Evolutionary conservation across 2,329 filamentous ascomycete species (phyloP).

Genomic region (Fusarium pininemorale): DNA sequence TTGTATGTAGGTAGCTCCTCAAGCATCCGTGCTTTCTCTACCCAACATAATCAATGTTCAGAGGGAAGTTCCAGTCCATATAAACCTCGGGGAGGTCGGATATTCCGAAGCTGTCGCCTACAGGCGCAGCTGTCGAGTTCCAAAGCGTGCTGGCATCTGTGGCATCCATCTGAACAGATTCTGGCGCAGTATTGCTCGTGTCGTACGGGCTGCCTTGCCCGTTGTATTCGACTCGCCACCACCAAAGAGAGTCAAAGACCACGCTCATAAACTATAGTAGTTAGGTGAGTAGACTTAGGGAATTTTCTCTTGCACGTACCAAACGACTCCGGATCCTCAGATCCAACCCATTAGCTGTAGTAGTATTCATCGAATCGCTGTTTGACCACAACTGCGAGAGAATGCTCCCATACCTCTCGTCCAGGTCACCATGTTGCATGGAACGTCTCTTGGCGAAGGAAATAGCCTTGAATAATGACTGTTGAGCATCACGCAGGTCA

Average conservation of each 20-base stretch:
- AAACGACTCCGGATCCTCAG: neutral
- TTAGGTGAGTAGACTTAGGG: neutral
- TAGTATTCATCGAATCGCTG: neutral
- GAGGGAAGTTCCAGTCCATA: neutral
- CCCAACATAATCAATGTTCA: neutral
- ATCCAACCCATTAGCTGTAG: neutral
- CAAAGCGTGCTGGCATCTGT: neutral
- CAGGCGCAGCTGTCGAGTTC: neutral
- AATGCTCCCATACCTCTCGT: neutral
- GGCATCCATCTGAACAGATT: neutral
- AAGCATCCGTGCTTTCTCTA: neutral
- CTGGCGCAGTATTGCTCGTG: neutral
- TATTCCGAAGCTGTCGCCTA: neutral
- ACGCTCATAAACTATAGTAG: neutral
- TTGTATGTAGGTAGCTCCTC: neutral
- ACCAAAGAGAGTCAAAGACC: neutral
- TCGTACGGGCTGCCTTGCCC: slow-evolving; percentile 3
- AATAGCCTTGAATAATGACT: neutral
- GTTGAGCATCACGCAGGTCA: neutral
- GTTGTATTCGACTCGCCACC: slow-evolving; percentile 5
- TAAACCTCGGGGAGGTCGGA: neutral
- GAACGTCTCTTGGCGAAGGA: neutral
- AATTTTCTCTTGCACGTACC: neutral
- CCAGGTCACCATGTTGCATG: neutral
- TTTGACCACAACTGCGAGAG: slow-evolving; percentile 5